Evolutionary conservation across 2,329 filamentous ascomycete genomes (phyloP).

Genomic region (Tympanopsis confertula): DNA sequence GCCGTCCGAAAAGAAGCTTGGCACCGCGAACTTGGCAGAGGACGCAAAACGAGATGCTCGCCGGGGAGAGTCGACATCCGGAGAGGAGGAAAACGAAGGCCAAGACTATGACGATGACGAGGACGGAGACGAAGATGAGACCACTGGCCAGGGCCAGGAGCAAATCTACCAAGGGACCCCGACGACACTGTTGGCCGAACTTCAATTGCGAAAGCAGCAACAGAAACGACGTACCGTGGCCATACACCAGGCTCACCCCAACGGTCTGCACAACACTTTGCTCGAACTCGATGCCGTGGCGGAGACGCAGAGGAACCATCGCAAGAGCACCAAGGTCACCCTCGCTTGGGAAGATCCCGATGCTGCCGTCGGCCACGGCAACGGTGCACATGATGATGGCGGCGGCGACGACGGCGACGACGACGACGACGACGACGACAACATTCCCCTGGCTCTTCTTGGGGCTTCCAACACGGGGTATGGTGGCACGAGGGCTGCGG

Average conservation of each 20-base stretch:
- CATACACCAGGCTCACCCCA: conserved; percentile 46
- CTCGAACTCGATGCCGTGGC: conserved; percentile 84
- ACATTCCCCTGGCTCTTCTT: conserved; percentile 77
- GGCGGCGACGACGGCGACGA: conserved; percentile 29
- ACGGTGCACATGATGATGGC: no score
- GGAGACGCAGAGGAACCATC: conserved; percentile 66
- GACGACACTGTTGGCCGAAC: conserved; percentile 81
- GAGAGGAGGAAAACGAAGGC: conserved; percentile 6
- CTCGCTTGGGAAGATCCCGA: conserved; percentile 77
- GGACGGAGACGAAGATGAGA: conserved; percentile 30
- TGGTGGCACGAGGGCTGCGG: conserved; percentile 27
- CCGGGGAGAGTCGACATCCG: not conserved
- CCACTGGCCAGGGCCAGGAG: conserved; percentile 21
- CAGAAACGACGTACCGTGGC: conserved; percentile 70
- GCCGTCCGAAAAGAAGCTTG: no score
- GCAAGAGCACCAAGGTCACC: conserved; percentile 66
- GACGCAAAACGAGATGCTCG: conserved; percentile 14
- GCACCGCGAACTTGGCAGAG: conserved; percentile 5
- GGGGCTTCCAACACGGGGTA: conserved; percentile 51
- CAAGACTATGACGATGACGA: conserved; percentile 31
- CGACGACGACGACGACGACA: conserved; percentile 57
- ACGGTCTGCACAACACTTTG: conserved; percentile 82
- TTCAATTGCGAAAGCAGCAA: conserved; percentile 82
- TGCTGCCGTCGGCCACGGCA: no score
- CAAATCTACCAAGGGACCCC: conserved; percentile 58